These are phyloP conservation scores for Eucalyptus cladocalyx DNA, from an alignment of 345 rosid genomes.

Conservation along the genomic window DNA sequence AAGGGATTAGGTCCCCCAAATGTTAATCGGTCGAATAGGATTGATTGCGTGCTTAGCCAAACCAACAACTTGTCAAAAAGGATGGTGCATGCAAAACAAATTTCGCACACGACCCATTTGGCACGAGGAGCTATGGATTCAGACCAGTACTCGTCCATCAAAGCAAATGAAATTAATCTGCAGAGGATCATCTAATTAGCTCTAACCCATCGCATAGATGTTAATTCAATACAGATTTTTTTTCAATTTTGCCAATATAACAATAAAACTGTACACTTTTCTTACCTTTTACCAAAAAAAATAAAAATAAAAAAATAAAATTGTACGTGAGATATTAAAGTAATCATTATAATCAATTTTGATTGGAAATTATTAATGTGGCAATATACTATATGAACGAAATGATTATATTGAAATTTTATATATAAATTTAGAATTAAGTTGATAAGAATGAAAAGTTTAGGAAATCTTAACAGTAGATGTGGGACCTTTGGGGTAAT, in stretches of 20 bases:
- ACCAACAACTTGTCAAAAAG: not conserved
- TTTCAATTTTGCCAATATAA: not conserved
- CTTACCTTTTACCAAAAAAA: too few species aligned
- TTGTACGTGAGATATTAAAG: rapidly evolving
- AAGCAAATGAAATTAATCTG: not conserved
- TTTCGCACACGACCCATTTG: not conserved
- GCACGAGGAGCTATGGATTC: not conserved
- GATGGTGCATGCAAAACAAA: not conserved
- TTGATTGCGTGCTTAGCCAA: not conserved
- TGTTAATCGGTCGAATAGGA: not conserved
- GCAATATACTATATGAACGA: rapidly evolving
- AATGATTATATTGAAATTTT: not conserved
- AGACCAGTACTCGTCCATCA: not conserved
- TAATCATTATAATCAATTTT: not conserved
- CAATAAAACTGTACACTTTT: rapidly evolving
- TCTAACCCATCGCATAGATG: not conserved
- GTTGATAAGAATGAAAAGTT: rapidly evolving
- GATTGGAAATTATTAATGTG: rapidly evolving
- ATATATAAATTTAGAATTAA: rapidly evolving
- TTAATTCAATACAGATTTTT: too few species aligned
- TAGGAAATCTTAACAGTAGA: rapidly evolving
- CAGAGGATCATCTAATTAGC: not conserved
- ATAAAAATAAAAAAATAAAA: too few species aligned
- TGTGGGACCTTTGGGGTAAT: not conserved
- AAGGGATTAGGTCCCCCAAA: not conserved